These are phyloP conservation scores for Kluyveromyces sp. DNA, from an alignment of 1,139 yeast species.

Conservation along the genomic window DNA sequence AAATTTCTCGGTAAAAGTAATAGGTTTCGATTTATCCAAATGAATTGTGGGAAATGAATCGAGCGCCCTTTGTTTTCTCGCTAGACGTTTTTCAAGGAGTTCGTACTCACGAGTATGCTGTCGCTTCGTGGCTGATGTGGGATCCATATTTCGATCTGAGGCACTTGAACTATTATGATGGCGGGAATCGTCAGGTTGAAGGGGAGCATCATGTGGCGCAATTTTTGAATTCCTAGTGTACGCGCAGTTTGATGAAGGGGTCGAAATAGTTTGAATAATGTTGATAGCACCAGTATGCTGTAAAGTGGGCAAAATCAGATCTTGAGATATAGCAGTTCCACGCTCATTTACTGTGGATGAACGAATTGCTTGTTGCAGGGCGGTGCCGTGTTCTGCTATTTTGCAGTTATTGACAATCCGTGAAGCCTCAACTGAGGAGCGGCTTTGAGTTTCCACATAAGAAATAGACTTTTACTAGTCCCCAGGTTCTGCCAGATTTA, in stretches of 20 bases:
- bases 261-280: background rate
- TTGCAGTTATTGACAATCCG: background rate
- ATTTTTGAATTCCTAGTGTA: background rate
- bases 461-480: background rate
- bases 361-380: conserved; percentile 1
- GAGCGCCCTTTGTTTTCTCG: conserved; percentile 7
- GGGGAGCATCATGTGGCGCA: background rate
- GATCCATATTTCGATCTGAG: background rate
- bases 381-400: background rate
- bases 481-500: background rate
- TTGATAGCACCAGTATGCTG: background rate
- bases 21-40: conserved; percentile 9
- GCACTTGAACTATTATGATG: background rate
- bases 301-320: background rate
- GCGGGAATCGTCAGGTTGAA: background rate
- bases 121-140: conserved; percentile 1
- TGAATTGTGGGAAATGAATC: conserved; percentile 7
- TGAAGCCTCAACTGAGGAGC: background rate
- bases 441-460: background rate
- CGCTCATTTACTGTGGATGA: background rate
- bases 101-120: conserved; percentile 13
- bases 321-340: conserved; percentile 2
- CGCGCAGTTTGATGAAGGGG: conserved; percentile 1
- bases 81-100: conserved; percentile 9
- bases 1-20: conserved; percentile 10